These are phyloP conservation scores for Phascolomyces articulosus DNA, from an alignment of 371 early-diverging fungal species.

Conservation along the genomic window DNA sequence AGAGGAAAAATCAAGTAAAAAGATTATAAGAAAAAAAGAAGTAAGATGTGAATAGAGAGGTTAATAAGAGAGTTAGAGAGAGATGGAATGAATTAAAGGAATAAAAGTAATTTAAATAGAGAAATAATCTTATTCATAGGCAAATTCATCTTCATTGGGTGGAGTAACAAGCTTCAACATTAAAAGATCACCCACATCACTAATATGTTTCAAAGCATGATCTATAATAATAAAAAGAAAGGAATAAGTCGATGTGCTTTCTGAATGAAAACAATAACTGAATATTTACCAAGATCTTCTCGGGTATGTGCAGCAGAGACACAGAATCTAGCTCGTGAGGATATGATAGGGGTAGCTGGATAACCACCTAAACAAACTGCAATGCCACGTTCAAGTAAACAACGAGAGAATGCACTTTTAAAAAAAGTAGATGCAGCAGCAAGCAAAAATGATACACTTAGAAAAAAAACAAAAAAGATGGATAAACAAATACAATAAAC, in stretches of 20 bases:
- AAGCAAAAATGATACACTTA: neutral
- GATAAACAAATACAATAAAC: neutral
- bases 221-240: constrained; percentile 27
- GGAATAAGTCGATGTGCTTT: no score
- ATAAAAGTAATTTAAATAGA: neutral
- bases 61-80: no score
- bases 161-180: constrained; percentile 43
- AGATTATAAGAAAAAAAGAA: neutral
- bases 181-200: constrained; percentile 61
- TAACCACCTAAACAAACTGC: constrained; percentile 99
- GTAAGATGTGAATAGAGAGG: neutral
- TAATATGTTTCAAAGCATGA: constrained; percentile 55
- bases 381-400: constrained; percentile 89
- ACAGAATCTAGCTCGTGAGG: constrained; percentile 97
- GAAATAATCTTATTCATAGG: neutral
- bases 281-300: constrained; percentile 83
- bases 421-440: neutral
- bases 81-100: no score
- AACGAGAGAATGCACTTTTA: constrained; percentile 88
- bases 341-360: constrained; percentile 98
- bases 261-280: no score
- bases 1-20: constrained; percentile 1
- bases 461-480: neutral
- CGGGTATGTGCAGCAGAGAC: constrained; percentile 94
- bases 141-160: neutral